A percentile compares a stretch with the other conserved stretches of the same genome.
Evolutionary conservation across 495 filamentous ascomycete species (phyloP).

Genomic region (Pseudotulostoma volvatum): DNA sequence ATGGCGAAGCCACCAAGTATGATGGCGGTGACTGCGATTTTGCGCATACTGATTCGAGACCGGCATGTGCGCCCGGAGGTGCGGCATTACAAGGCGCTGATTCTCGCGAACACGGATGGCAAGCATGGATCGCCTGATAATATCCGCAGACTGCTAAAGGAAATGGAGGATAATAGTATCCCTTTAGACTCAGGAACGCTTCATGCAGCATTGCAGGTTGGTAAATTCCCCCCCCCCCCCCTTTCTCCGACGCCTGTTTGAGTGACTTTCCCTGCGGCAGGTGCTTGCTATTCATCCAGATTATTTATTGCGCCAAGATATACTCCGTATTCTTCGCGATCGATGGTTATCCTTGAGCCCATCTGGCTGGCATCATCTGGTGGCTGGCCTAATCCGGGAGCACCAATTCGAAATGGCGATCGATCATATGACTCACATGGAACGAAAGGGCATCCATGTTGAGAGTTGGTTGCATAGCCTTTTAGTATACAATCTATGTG

Average conservation of each 20-base stretch:
- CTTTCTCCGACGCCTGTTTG: too few species aligned
- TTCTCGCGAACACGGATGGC: constrained; percentile 49
- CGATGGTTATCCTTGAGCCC: constrained; percentile 51
- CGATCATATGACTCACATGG: constrained; percentile 52
- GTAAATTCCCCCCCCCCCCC: constrained; percentile 3
- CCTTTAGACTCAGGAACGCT: constrained; percentile 46
- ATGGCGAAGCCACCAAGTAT: constrained; percentile 11
- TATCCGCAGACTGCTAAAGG: constrained; percentile 42
- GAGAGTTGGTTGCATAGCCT: constrained; percentile 61
- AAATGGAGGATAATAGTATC: constrained; percentile 49
- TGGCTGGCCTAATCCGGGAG: constrained; percentile 60
- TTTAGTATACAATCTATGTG: constrained; percentile 52
- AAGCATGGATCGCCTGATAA: constrained; percentile 44
- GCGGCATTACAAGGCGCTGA: constrained; percentile 54
- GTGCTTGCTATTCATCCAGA: constrained; percentile 73
- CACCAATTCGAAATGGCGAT: constrained; percentile 68
- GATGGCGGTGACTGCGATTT: constrained; percentile 12
- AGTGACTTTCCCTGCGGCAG: too few species aligned
- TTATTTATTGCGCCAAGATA: constrained; percentile 51
- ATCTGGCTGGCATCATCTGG: constrained; percentile 49
- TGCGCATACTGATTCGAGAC: constrained; percentile 36
- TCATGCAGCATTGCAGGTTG: constrained; percentile 54
- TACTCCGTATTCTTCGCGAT: constrained; percentile 47
- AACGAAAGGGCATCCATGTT: constrained; percentile 35
- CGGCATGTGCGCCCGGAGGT: constrained; percentile 46